A percentile compares a stretch with the other conserved stretches of the same genome.
Conservation (phyloP, 148 eudicot species). For the Spergularia bocconei region DNA sequence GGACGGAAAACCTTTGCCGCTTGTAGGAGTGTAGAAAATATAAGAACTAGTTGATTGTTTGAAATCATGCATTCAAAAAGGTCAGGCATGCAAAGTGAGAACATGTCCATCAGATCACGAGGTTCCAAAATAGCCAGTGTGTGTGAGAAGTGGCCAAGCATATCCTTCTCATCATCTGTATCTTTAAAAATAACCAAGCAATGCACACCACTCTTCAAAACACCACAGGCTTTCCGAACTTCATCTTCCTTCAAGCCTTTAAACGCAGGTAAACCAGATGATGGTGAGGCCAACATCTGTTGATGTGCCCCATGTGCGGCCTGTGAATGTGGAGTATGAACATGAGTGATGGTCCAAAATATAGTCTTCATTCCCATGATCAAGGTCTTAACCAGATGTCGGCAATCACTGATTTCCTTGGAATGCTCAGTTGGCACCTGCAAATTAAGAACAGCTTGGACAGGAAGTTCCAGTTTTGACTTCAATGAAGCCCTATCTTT, state of each 20-base stretch:
- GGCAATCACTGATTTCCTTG: slow-evolving; percentile 91
- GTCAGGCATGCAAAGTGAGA: slow-evolving; percentile 95
- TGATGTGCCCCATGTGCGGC: slow-evolving; percentile 84
- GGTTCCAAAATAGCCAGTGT: slow-evolving; percentile 91
- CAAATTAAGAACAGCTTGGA: slow-evolving; percentile 92
- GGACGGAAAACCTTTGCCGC: slow-evolving; percentile 77
- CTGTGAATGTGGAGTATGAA: slow-evolving; percentile 89
- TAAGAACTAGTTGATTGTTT: slow-evolving; percentile 78
- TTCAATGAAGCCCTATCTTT: slow-evolving; percentile 74
- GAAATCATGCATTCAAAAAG: slow-evolving; percentile 97
- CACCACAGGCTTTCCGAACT: slow-evolving; percentile 97
- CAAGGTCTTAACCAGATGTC: slow-evolving; percentile 90
- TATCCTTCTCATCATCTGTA: slow-evolving; percentile 92
- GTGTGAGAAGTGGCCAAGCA: slow-evolving; percentile 85
- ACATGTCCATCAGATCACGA: slow-evolving; percentile 97
- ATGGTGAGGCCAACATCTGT: slow-evolving; percentile 60
- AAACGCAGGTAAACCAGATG: slow-evolving; percentile 60
- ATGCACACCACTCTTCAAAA: slow-evolving; percentile 93
- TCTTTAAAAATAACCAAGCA: slow-evolving; percentile 89
- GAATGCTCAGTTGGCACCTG: slow-evolving; percentile 87
- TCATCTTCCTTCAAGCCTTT: slow-evolving; percentile 99
- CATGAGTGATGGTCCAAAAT: slow-evolving; percentile 97
- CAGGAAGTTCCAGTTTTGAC: slow-evolving; percentile 95
- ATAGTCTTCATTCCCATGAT: slow-evolving; percentile 99
- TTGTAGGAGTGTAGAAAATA: slow-evolving; percentile 77